Evolutionary conservation across 164 flowering plant genomes (phyloP), one percentile per base, ranked within the genome.

Genomic region (Vitis cinerea): DNA sequence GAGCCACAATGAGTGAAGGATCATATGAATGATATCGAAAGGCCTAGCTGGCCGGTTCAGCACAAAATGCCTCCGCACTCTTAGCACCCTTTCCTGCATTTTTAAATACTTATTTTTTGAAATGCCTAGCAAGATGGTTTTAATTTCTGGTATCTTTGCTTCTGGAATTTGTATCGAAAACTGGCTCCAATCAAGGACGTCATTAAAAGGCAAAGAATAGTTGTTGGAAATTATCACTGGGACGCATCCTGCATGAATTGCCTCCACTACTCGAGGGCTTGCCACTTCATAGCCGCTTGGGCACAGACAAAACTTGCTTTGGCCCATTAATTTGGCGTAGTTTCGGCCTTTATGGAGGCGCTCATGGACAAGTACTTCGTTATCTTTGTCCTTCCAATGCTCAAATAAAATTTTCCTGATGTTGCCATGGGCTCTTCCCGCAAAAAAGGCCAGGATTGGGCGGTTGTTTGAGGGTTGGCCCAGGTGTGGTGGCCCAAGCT

Each of bases 1-100:
- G 0, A 70, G 72, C 72, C 72, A 70, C 23, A 70, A 16, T 1
- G 72, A 70, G 60, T 70, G 72, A 11, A 70, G 57, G 16, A 61
- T 54, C 72, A 70, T 61, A 52, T 70, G 72, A 11, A 70, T n/a
- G 9, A 62, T 59, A 12, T 70, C 72, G 17, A 50, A 70, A 50
- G 66, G 50, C 17, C 62, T 70, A 7, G 72, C 59, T 23, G 66
- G 66, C 31, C 59, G 50, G 30, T 70, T 48, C 66, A 70, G 50
- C 65, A 17, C 66, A 30, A 70, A 70, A 61, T 70, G 72, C 50
- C 66, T 10, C 66, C 27, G 48, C 23, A 70, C 72, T 30, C 14
- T 16, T 9, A n/a, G 14, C 72, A 51, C 72, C 50, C 29, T 27
- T 66, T 30, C 31, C 50, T 61, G 66, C 72, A 50, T 17, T 16